A percentile compares a stretch with the other conserved stretches of the same genome.
Conservation (phyloP, 1,139 yeast species). For the Blastobotrys arbuscula region DNA sequence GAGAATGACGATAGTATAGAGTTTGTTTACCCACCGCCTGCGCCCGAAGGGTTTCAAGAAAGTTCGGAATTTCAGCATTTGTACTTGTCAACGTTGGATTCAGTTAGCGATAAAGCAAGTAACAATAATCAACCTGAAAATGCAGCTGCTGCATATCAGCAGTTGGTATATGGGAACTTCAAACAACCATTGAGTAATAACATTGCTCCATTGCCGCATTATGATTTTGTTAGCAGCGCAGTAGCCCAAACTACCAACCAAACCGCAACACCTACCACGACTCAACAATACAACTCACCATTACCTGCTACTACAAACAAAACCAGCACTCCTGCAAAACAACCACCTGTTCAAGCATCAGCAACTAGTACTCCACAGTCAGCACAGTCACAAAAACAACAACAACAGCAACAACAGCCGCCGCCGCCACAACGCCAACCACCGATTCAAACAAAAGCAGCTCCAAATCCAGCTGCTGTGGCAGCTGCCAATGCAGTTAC, state of each 20-base stretch:
- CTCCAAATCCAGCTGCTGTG: conserved; percentile 3
- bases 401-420: conserved; percentile 13
- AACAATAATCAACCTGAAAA: conserved; percentile 6
- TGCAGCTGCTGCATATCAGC: conserved; percentile 11
- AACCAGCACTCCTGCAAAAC: neutral
- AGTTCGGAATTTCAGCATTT: conserved; percentile 18
- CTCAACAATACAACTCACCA: neutral
- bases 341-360: neutral
- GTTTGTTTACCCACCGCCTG: conserved; percentile 15
- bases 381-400: conserved; percentile 3
- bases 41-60: conserved; percentile 14
- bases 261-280: neutral
- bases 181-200: conserved; percentile 10
- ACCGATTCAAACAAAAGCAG: neutral
- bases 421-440: conserved; percentile 14
- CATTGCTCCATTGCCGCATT: conserved; percentile 10
- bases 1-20: neutral
- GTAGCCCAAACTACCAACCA: neutral
- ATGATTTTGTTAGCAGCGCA: conserved; percentile 5
- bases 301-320: neutral
- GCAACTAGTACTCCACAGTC: neutral
- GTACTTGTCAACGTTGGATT: conserved; percentile 16
- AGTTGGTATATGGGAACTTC: conserved; percentile 11
- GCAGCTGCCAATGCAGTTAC: neutral
- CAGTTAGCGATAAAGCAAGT: neutral